Conservation (phyloP, 31 red algal species). For the Pterothamnion heteromorphum region DNA sequence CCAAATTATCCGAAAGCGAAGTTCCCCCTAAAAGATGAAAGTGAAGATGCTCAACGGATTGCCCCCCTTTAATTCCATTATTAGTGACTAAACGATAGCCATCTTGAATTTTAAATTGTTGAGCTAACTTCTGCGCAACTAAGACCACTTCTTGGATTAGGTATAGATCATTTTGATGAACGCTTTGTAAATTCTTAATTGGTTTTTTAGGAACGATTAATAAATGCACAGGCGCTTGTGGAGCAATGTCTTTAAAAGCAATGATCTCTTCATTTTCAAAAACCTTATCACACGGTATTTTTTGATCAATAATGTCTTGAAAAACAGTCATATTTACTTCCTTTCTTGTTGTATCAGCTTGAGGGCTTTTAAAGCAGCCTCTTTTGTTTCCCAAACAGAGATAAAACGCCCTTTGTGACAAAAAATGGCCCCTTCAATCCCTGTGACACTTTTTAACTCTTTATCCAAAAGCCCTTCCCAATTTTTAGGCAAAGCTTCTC, state of each 20-base stretch:
- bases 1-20: slow-evolving; percentile 38
- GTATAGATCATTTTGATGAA: slow-evolving; percentile 53
- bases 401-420: too few species aligned
- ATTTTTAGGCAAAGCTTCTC: too few species aligned
- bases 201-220: slow-evolving; percentile 74
- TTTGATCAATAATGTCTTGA: slow-evolving; percentile 78
- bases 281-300: slow-evolving; percentile 85
- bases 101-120: slow-evolving; percentile 54
- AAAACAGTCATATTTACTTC: slow-evolving; percentile 65
- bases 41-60: slow-evolving; percentile 83
- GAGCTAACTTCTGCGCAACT: slow-evolving; percentile 66
- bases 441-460: too few species aligned
- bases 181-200: slow-evolving; percentile 66
- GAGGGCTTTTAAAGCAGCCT: too few species aligned
- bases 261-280: slow-evolving; percentile 77
- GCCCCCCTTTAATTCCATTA: slow-evolving; percentile 67
- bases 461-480: too few species aligned
- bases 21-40: slow-evolving; percentile 78
- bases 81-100: slow-evolving; percentile 76
- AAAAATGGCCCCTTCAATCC: too few species aligned
- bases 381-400: too few species aligned
- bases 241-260: slow-evolving; percentile 79
- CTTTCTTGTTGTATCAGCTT: too few species aligned
- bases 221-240: slow-evolving; percentile 77
- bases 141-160: slow-evolving; percentile 78